Conservation (phyloP, 495 filamentous ascomycete genomes). For the Articulospora tetracladia region DNA sequence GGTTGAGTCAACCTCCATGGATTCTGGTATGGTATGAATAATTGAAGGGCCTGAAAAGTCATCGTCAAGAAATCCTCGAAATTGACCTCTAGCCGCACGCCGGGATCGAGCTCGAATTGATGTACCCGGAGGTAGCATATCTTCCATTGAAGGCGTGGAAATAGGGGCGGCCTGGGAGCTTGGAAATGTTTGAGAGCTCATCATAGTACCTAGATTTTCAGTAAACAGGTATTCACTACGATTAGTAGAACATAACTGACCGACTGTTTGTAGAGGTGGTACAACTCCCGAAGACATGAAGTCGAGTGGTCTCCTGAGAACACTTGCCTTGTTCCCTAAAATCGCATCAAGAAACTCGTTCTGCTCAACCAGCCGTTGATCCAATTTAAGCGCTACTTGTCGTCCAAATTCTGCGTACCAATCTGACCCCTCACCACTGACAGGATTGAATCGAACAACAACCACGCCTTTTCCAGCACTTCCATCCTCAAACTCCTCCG, state of each 20-base stretch:
- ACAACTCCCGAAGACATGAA: constrained; percentile 18
- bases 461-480: constrained; percentile 67
- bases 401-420: constrained; percentile 70
- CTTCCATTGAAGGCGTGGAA: neutral
- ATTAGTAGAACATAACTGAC: constrained; percentile 7
- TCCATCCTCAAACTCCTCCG: constrained; percentile 57
- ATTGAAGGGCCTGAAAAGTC: constrained; percentile 28
- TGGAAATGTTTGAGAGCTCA: constrained; percentile 6
- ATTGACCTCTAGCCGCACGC: constrained; percentile 52
- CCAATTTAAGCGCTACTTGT: constrained; percentile 62
- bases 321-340: constrained; percentile 66
- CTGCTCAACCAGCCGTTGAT: constrained; percentile 82
- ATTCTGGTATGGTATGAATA: constrained; percentile 24
- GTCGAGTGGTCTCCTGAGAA: constrained; percentile 60
- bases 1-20: constrained; percentile 11
- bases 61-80: constrained; percentile 60
- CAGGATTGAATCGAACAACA: constrained; percentile 68
- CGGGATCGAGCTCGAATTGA: constrained; percentile 37
- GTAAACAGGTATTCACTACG: neutral
- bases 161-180: constrained; percentile 9
- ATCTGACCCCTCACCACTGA: constrained; percentile 52
- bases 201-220: neutral
- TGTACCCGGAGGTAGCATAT: constrained; percentile 11
- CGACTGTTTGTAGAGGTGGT: constrained; percentile 11
- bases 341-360: constrained; percentile 93